Evolutionary conservation across 257 asterid genomes (phyloP).

Genomic region (Eustoma russellianum): DNA sequence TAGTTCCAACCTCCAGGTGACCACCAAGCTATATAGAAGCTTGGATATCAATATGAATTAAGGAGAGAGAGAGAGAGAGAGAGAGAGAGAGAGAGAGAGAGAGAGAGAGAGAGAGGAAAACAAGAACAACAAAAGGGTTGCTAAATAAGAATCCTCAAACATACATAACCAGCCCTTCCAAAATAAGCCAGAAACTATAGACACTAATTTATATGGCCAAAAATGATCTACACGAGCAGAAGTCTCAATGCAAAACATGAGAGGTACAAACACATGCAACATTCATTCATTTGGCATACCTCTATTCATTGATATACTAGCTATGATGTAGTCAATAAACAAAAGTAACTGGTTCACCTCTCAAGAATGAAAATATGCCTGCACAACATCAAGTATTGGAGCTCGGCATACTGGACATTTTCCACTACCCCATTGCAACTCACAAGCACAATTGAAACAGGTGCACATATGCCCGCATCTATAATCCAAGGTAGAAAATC

Average conservation of each 20-base stretch:
- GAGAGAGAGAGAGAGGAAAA: too few relatives aligned
- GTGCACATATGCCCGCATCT: constrained; percentile 98
- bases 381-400: constrained; percentile 65
- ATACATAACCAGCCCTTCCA: too few relatives aligned
- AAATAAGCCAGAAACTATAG: too few relatives aligned
- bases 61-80: too few relatives aligned
- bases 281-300: constrained; percentile 12
- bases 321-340: not conserved
- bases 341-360: not conserved
- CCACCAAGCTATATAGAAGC: too few relatives aligned
- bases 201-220: too few relatives aligned
- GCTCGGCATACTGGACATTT: constrained; percentile 76
- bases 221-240: too few relatives aligned
- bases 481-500: constrained; percentile 6
- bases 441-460: constrained; percentile 70
- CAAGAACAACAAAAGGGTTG: too few relatives aligned
- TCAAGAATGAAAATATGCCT: constrained; percentile 30
- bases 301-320: constrained; percentile 7
- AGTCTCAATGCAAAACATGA: not conserved
- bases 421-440: constrained; percentile 56
- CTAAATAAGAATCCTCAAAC: too few relatives aligned
- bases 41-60: too few relatives aligned
- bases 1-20: too few relatives aligned
- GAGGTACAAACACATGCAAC: not conserved
- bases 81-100: too few relatives aligned